Evolutionary conservation across 2,329 filamentous ascomycete species (phyloP), one percentile per base, ranked within the genome.

Genomic region (Stagonosporopsis chrysanthemi): DNA sequence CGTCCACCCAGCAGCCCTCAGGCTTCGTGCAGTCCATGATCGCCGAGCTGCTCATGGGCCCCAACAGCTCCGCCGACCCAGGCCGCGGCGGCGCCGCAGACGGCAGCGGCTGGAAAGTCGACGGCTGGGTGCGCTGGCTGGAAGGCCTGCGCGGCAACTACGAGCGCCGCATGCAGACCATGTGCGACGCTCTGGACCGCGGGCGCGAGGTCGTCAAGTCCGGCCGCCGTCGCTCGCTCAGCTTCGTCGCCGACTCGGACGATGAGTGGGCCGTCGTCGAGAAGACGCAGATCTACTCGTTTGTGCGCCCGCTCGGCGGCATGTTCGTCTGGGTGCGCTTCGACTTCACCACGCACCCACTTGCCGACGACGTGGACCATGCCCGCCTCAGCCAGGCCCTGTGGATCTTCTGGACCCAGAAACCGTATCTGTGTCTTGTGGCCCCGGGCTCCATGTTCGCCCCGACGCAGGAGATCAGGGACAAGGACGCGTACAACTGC

Each of bases 71-170:
- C 2, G 79, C 82, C 3, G 75, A 80, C n/a, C 72, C 79, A 66
- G 61, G 77, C 61, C 68, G 78, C 26, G 67, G 81, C 71, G 78
- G 84, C 23, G 78, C 82, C 2, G 74, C 76, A 35, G 78, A 81
- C 56, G 82, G 85, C 36, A 79, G 82, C 42, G 83, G 90, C 56
- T 97, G 93, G 93, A 83, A 90, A 68, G 86, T 88, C 61, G 87
- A 88, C 59, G 93, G 93, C 62, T 97, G 91, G 91, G 89, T 97
- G 14, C 88, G 91, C 64, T 97, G 93, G 93, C 86, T 97, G 23
- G 90, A 89, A 59, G 92, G 92, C 7, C 83, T 97, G 14, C 86
- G 92, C 24, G 91, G 89, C 54, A 86, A 87, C 67, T 97, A 97
- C 77, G 91, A 96, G 79, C 83, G 88, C 38, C 87, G 93, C 57